A percentile compares a stretch with the other conserved stretches of the same genome.
Conservation (phyloP, 352 stramenopile genomes). For the Phytophthora quininea region DNA sequence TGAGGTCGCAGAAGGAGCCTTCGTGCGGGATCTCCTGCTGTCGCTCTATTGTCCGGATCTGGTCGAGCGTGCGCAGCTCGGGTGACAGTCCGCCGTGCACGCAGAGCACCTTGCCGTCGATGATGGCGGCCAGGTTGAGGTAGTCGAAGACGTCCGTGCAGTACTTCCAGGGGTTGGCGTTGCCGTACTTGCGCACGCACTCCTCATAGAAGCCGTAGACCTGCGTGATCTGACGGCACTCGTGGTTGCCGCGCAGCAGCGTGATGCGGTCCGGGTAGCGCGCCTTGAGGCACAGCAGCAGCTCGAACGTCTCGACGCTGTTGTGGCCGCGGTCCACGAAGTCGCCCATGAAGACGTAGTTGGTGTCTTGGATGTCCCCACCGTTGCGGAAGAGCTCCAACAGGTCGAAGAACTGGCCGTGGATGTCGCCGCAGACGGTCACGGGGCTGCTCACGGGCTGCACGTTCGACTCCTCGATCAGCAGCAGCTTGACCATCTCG, state of each 20-base stretch:
- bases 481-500: constrained; percentile 90
- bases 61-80: constrained; percentile 94
- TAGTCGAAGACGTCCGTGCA: constrained; percentile 97
- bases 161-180: constrained; percentile 96
- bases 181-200: constrained; percentile 97
- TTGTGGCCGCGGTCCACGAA: constrained; percentile 92
- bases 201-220: constrained; percentile 99
- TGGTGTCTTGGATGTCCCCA: constrained; percentile 84
- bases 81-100: constrained; percentile 96
- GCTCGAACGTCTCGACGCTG: constrained; percentile 90
- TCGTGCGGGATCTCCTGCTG: constrained; percentile 96
- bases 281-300: constrained; percentile 87
- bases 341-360: constrained; percentile 93
- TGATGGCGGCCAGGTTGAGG: constrained; percentile 94
- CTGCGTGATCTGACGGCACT: constrained; percentile 96
- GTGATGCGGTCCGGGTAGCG: constrained; percentile 89
- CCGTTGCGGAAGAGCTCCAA: constrained; percentile 89
- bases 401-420: constrained; percentile 92
- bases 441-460: constrained; percentile 90
- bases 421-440: constrained; percentile 90
- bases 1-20: constrained; percentile 97
- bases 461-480: constrained; percentile 93
- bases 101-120: constrained; percentile 91
- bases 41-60: constrained; percentile 96
- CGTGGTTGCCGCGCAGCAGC: constrained; percentile 89